Percentiles rank a stretch among this genome's conserved stretches.
phyloP scores from a whole-genome alignment of 208 protist genomes.

The Wallacemonas sp. region DNA sequence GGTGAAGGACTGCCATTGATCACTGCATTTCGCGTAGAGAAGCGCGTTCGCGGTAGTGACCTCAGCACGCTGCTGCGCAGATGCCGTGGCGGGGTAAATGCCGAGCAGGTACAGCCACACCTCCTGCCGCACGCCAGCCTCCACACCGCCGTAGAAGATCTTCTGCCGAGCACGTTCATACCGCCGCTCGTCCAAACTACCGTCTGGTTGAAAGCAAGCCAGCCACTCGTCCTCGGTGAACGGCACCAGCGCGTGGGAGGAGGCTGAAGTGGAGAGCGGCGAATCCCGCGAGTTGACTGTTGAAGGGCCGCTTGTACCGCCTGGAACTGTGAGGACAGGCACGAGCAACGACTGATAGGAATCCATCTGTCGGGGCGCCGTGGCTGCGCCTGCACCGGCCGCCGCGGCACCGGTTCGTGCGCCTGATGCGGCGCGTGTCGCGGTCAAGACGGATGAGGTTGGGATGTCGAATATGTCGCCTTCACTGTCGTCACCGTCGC shows the following conservation, averaged over 20 bases:
- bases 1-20: slow-evolving; percentile 77
- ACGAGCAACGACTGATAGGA: too few relatives aligned
- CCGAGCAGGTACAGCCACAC: slow-evolving; percentile 82
- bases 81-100: slow-evolving; percentile 43
- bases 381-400: too few relatives aligned
- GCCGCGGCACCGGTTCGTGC: too few relatives aligned
- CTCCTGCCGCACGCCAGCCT: slow-evolving; percentile 42
- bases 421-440: not conserved
- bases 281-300: too few relatives aligned
- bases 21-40: slow-evolving; percentile 60
- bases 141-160: slow-evolving; percentile 42
- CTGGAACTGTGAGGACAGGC: not conserved
- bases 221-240: slow-evolving; percentile 36
- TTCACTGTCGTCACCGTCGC: not conserved
- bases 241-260: not conserved
- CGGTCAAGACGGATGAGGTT: not conserved
- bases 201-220: slow-evolving; percentile 28
- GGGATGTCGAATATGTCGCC: slow-evolving; percentile 12
- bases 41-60: slow-evolving; percentile 23
- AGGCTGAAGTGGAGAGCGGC: too few relatives aligned
- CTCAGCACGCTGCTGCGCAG: slow-evolving; percentile 30
- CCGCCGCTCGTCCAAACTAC: slow-evolving; percentile 17
- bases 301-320: too few relatives aligned
- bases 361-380: too few relatives aligned
- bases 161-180: slow-evolving; percentile 20